A percentile compares a stretch with the other conserved stretches of the same genome.
These are phyloP conservation scores for Claviceps monticola DNA, from an alignment of 2,329 filamentous ascomycete species.

Conservation along the genomic window DNA sequence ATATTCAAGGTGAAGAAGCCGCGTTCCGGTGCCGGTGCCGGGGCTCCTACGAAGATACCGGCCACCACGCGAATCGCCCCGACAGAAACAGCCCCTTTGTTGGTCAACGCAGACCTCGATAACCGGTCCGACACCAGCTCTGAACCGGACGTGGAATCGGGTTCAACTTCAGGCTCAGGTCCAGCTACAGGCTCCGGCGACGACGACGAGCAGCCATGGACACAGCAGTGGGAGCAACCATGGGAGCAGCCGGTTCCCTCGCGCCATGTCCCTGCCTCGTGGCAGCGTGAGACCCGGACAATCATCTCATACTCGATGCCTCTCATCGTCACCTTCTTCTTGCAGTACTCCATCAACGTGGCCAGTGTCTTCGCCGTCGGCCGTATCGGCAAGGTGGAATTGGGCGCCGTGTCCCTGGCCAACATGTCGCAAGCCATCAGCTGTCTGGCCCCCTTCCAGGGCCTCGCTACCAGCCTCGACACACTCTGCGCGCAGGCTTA, in stretches of 20 bases:
- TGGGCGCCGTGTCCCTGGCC: conserved; percentile 31
- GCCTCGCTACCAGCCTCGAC: conserved; percentile 80
- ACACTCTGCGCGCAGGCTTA: conserved; percentile 91
- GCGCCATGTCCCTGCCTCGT: conserved; percentile 76
- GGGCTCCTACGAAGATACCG: too few relatives aligned
- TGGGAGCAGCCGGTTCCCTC: conserved; percentile 55
- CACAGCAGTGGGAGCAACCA: conserved; percentile 53
- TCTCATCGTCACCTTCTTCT: conserved; percentile 55
- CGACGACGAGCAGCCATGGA: conserved; percentile 34
- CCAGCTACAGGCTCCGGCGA: conserved; percentile 19
- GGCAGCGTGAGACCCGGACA: conserved; percentile 79
- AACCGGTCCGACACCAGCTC: too few relatives aligned
- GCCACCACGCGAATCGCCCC: conserved; percentile 20
- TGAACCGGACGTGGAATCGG: conserved; percentile 7
- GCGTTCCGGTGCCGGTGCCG: not conserved
- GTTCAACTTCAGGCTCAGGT: conserved; percentile 15
- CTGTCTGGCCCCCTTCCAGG: conserved; percentile 64
- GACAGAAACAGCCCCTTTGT: conserved; percentile 27
- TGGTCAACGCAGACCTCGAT: conserved; percentile 19
- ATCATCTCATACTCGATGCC: conserved; percentile 58
- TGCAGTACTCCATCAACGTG: conserved; percentile 78
- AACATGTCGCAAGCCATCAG: conserved; percentile 73
- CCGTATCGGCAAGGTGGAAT: conserved; percentile 51
- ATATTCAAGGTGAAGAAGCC: conserved; percentile 47
- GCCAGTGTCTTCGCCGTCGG: conserved; percentile 69